Evolutionary conservation across 164 flowering plant genomes (phyloP).

Genomic region (Euptelea pleiosperma): DNA sequence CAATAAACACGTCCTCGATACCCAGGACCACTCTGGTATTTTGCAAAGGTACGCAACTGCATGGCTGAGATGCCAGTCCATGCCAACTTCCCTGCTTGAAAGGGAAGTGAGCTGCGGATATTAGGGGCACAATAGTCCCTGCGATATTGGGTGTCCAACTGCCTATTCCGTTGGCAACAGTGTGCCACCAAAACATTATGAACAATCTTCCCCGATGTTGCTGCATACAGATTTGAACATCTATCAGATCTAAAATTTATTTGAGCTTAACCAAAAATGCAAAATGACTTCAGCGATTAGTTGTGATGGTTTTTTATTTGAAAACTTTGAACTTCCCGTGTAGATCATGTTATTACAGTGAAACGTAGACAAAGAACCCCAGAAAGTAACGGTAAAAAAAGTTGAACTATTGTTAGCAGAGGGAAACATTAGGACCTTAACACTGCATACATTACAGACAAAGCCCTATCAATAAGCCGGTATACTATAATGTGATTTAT

Average conservation of each 20-base stretch:
- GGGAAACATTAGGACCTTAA: no score
- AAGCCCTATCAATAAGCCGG: no score
- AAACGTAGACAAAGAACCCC: no score
- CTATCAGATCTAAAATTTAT: no score
- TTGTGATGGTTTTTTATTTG: no score
- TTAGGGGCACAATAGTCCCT: slow-evolving; percentile 48
- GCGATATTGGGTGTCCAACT: slow-evolving; percentile 39
- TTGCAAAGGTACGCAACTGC: slow-evolving; percentile 51
- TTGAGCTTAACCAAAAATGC: slow-evolving; percentile 17
- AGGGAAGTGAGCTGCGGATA: slow-evolving; percentile 58
- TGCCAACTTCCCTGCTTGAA: slow-evolving; percentile 61
- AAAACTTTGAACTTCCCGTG: no score
- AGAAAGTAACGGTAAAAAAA: no score
- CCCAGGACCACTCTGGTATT: slow-evolving; percentile 43
- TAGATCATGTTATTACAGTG: no score
- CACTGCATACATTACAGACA: no score
- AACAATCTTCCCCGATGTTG: slow-evolving; percentile 73
- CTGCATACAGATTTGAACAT: slow-evolving; percentile 77
- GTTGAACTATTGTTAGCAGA: no score
- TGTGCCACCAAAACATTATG: slow-evolving; percentile 68
- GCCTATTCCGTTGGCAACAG: slow-evolving; percentile 63
- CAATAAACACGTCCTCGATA: slow-evolving; percentile 66
- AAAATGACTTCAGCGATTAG: no score
- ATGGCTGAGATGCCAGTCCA: slow-evolving; percentile 71
- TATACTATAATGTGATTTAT: no score